These are phyloP conservation scores for Pleurotus eryngii DNA, from an alignment of 768 basidiomycete genomes.

Conservation along the genomic window DNA sequence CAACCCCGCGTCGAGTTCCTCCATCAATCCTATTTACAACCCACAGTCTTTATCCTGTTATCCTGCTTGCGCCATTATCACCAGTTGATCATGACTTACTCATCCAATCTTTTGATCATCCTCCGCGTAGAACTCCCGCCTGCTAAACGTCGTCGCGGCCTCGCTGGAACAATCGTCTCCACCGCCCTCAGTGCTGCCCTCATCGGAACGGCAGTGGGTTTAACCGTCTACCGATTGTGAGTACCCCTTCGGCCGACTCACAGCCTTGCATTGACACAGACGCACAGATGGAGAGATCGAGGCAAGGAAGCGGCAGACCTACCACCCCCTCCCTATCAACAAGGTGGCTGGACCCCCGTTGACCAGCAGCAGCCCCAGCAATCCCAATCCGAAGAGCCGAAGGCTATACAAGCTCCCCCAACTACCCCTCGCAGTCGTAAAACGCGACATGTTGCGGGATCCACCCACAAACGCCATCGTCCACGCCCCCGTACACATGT, in stretches of 20 bases:
- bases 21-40: conserved; percentile 7
- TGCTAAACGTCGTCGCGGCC: conserved; percentile 73
- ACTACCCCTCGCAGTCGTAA: conserved; percentile 37
- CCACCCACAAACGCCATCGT: conserved; percentile 31
- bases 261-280: not conserved
- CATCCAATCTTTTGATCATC: conserved; percentile 38
- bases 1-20: conserved; percentile 10
- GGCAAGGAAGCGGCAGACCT: conserved; percentile 49
- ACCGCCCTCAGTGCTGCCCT: conserved; percentile 83
- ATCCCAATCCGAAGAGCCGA: conserved; percentile 15
- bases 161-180: conserved; percentile 80
- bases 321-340: conserved; percentile 66
- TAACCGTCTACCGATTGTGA: conserved; percentile 84
- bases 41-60: conserved; percentile 12
- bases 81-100: conserved; percentile 18
- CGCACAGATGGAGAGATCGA: conserved; percentile 72
- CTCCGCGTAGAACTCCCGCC: conserved; percentile 70
- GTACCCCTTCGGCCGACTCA: conserved; percentile 24
- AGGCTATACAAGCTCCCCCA: conserved; percentile 31
- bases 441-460: conserved; percentile 24
- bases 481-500: conserved; percentile 19
- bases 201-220: conserved; percentile 82
- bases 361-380: conserved; percentile 21
- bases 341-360: conserved; percentile 49
- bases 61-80: conserved; percentile 16